These are phyloP conservation scores for Magnaporthiopsis incrustans DNA, from an alignment of 2,329 filamentous ascomycete species.

Conservation along the genomic window DNA sequence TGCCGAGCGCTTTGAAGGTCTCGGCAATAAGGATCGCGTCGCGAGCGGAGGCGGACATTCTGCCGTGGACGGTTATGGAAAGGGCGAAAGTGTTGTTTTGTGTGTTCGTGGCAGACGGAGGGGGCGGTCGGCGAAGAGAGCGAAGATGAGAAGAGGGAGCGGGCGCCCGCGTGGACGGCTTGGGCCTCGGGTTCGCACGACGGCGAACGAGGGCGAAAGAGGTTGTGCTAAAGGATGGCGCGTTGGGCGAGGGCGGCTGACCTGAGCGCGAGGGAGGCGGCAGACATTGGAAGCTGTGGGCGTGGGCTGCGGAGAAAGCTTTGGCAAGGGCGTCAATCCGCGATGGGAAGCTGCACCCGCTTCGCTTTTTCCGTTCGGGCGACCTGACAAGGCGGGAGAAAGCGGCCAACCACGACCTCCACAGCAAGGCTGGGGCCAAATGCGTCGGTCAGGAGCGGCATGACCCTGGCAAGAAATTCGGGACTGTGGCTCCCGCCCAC, in stretches of 20 bases:
- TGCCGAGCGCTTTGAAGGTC: slow-evolving; percentile 14
- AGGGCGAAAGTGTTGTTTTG: background rate
- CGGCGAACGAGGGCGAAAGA: background rate
- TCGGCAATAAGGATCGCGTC: slow-evolving; percentile 16
- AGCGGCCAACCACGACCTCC: background rate
- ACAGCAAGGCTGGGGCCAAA: slow-evolving; percentile 2
- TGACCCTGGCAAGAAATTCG: slow-evolving; percentile 4
- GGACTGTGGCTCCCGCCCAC: slow-evolving; percentile 1
- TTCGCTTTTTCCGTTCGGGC: background rate
- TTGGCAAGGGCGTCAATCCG: background rate
- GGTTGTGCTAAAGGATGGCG: background rate
- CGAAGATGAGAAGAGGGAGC: background rate
- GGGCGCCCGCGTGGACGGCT: background rate
- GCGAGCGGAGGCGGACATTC: slow-evolving; percentile 5
- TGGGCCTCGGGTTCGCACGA: background rate
- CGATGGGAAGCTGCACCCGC: background rate
- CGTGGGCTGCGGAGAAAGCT: slow-evolving; percentile 1
- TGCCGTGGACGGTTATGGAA: background rate
- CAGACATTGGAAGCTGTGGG: background rate
- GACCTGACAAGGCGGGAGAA: slow-evolving; percentile 1
- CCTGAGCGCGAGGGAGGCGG: background rate
- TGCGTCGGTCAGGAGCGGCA: slow-evolving; percentile 1
- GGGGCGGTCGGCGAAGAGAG: slow-evolving; percentile 1
- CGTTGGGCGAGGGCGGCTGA: background rate
- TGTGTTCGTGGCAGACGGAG: background rate